These are phyloP conservation scores for Leptographium radiaticola DNA, from an alignment of 2,329 filamentous ascomycete genomes.

Conservation along the genomic window DNA sequence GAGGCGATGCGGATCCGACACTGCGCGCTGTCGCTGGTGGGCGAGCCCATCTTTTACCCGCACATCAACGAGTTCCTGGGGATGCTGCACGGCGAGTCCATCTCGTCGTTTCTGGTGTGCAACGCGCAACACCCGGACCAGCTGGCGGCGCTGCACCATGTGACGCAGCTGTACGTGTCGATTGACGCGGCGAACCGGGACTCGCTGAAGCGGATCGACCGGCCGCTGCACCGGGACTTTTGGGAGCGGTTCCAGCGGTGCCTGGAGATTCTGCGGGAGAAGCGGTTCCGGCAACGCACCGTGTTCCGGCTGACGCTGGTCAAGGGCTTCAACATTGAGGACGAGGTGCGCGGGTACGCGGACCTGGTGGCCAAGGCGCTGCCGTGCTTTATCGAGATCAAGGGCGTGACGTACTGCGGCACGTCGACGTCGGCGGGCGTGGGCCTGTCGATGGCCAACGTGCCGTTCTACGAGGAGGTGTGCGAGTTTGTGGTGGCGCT, in stretches of 20 bases:
- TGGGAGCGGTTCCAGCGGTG: slow-evolving; percentile 93
- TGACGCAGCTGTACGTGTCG: slow-evolving; percentile 92
- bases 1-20: slow-evolving; percentile 91
- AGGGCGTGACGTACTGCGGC: slow-evolving; percentile 94
- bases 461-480: slow-evolving; percentile 90
- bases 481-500: slow-evolving; percentile 68
- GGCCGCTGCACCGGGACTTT: slow-evolving; percentile 88
- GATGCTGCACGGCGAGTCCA: slow-evolving; percentile 73
- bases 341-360: slow-evolving; percentile 83
- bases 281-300: slow-evolving; percentile 75
- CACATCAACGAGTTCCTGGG: slow-evolving; percentile 86
- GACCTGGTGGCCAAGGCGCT: slow-evolving; percentile 74
- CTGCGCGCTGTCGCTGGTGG: slow-evolving; percentile 83
- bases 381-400: slow-evolving; percentile 88
- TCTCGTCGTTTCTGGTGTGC: slow-evolving; percentile 91
- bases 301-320: slow-evolving; percentile 92
- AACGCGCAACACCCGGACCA: slow-evolving; percentile 95
- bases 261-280: slow-evolving; percentile 74
- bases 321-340: slow-evolving; percentile 95
- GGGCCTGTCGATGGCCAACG: slow-evolving; percentile 91
- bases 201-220: slow-evolving; percentile 74
- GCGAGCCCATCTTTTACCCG: slow-evolving; percentile 97
- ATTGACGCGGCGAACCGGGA: slow-evolving; percentile 92
- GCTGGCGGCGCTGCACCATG: slow-evolving; percentile 65
- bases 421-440: slow-evolving; percentile 74